A percentile compares a stretch with the other conserved stretches of the same genome.
Conservation (phyloP, 176 grass and related monocot species). For the Zea mays region Zm-B73-REFERENCE-NAM-5.0 NC_050104.1:118997001-118997500, state of each 20-base stretch:
- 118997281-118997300: slow-evolving; percentile 24
- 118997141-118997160: neutral
- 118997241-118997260: slow-evolving; percentile 44
- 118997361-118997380: slow-evolving; percentile 38
- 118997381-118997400: slow-evolving; percentile 36
- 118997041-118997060: slow-evolving; percentile 17
- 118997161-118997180: neutral
- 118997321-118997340: slow-evolving; percentile 54
- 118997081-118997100: neutral
- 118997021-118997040: slow-evolving; percentile 19
- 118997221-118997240: slow-evolving; percentile 21
- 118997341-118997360: slow-evolving; percentile 46
- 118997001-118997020: neutral
- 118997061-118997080: neutral
- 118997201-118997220: slow-evolving; percentile 47
- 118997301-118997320: slow-evolving; percentile 48
- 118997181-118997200: slow-evolving; percentile 16
- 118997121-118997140: neutral
- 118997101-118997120: neutral
- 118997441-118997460: slow-evolving; percentile 59
- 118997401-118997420: slow-evolving; percentile 50
- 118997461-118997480: slow-evolving; percentile 67
- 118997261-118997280: slow-evolving; percentile 22
- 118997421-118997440: slow-evolving; percentile 53
- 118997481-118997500: neutral